Base-by-base conservation (phyloP, 306 rosid species). In the Betula pendula region DNA sequence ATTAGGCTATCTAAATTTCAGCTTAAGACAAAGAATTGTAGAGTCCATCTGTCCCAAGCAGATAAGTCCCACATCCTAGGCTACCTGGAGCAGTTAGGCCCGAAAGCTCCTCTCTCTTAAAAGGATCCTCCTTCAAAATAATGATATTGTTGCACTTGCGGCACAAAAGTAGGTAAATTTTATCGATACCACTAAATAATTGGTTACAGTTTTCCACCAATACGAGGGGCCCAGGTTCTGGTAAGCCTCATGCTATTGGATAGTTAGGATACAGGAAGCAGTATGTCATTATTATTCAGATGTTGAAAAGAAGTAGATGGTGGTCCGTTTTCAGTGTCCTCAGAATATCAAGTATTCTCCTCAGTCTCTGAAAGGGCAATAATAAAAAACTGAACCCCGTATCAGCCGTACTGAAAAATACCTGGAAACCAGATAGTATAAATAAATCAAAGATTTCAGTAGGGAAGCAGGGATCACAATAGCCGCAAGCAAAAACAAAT, bases 351-450 rank as follows among this genome's bases (percentile, higher is more conserved):
- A 78, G 49, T 62, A 77, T 60, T 77, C 76, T 49, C 77, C 75
- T 40, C 49, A 73, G 85, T 56, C 75, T 81, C 74, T 66, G 78
- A 84, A 81, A 38, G 70, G 75, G 56, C 67, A 71, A 48, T 11
- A 12, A 56, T 77, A 71, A 76, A 50, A 74, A n/a, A 80, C 13
- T 69, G 40, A 17, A 17, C 51, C 74, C 31, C 69, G 56, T 4
- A 38, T 68, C 19, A 35, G 14, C 59, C 20, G 17, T 20, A 52
- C 8, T 6, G 43, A 35, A 43, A 75, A 63, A 29, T 49, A 78
- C 74, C 66, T 48, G 55, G 59, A 75, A 60, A 31, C 52, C 24
- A 63, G 78, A 77, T 78, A 80, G 79, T 68, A 58, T 77, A 60
- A 75, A 78, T 77, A 86, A 75, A 19, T 38, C 44, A 68, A 71